Base-by-base conservation (phyloP, 2,329 filamentous ascomycete genomes). In the Colletotrichum australisinense region DNA sequence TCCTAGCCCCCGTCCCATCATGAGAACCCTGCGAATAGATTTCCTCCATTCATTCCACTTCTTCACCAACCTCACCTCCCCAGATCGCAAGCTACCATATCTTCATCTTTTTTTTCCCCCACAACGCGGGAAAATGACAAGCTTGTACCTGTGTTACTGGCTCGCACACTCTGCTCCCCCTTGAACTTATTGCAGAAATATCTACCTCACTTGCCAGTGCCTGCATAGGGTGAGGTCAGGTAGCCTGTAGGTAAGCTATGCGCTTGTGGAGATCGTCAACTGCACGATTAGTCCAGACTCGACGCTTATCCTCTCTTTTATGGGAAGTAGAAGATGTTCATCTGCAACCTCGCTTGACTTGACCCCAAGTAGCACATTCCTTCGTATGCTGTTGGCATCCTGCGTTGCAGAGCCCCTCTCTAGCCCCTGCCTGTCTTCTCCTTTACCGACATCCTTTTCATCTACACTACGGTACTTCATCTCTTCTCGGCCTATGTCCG, bases 281-380 rank as follows among this genome's bases (percentile, higher is more conserved):
- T n/a, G 53, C 32, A 55, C 1, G 26, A 26, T 42, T 30, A 24
- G 19, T 46, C 57, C n/a, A 35, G 16, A 42, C 38, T 42, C 38
- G 38, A 42, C 38, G 16, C 38, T 46, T 32, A 24, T 30, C 24
- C 11, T 26, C 46, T 46, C 19, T 68, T n/a, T 16, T 16, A 49
- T 49, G 42, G 19, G 42, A 5, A 56, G 58, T 19, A 19, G 12
- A 28, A 24, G 24, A 19, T 8, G 22, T 14, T 60, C 46, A 42
- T 12, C 58, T 69, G 69, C 69, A 32, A 11, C 49, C 46, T 69
- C 69, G 69, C 69, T 69, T 69, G 59, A 58, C 38, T 69, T 72
- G 65, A 64, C 69, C 66, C 53, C n/a, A 59, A 69, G 66, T 72
- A 46, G 66, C 66, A 69, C 22, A n/a, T 9, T 49, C 30, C 12